Conservation (phyloP, 2,329 filamentous ascomycete genomes). For the Plenodomus biglobosus region DNA sequence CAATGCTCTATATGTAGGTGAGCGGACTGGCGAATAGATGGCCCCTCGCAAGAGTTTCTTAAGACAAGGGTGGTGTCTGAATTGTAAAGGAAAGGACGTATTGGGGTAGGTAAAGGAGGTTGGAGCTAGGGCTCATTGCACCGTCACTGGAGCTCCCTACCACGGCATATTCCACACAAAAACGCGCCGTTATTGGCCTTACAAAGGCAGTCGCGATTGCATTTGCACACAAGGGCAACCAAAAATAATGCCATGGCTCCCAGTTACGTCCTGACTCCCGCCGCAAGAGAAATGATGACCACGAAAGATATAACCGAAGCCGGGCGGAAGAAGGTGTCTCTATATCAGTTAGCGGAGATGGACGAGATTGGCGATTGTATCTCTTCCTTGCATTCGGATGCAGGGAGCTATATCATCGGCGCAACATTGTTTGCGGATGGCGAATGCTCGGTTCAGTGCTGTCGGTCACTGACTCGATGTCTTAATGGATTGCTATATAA, state of each 20-base stretch:
- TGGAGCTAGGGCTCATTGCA: constrained; percentile 49
- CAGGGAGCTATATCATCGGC: constrained; percentile 71
- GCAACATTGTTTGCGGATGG: constrained; percentile 69
- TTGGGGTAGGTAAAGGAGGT: too few relatives aligned
- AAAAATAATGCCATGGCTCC: constrained; percentile 65
- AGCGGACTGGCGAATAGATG: too few relatives aligned
- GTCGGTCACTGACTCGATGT: too few relatives aligned
- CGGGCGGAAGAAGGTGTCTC: constrained; percentile 47
- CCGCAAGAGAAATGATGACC: constrained; percentile 32
- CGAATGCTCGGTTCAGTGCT: constrained; percentile 21
- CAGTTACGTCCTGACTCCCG: constrained; percentile 50
- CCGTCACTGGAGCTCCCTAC: constrained; percentile 39
- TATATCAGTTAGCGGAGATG: constrained; percentile 56
- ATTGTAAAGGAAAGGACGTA: too few relatives aligned
- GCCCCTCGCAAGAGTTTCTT: too few relatives aligned
- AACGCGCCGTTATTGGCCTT: constrained; percentile 58
- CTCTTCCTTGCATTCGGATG: constrained; percentile 70
- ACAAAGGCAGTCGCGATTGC: constrained; percentile 57
- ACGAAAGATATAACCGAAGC: constrained; percentile 36
- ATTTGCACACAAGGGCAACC: constrained; percentile 55
- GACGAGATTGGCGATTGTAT: constrained; percentile 71
- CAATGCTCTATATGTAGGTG: too few relatives aligned
- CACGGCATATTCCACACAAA: constrained; percentile 55
- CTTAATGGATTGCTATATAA: too few relatives aligned
- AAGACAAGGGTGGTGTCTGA: too few relatives aligned